These are phyloP conservation scores for Pulveroboletus sp. DNA, from an alignment of 768 basidiomycete genomes.

Conservation along the genomic window DNA sequence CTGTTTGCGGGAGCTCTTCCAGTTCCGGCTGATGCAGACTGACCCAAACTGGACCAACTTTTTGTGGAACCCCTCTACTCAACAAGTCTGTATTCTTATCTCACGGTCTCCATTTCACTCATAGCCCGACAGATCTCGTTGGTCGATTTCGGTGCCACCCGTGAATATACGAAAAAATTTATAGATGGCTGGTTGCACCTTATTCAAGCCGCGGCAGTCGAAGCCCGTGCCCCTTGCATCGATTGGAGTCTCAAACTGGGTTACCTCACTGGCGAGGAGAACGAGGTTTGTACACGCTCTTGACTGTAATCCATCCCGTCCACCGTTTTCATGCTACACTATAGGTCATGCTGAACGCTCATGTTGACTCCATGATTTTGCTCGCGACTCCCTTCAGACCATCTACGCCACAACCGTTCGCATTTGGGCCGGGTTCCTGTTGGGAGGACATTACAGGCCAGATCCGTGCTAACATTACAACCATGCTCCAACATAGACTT, in stretches of 20 bases:
- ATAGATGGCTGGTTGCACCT: constrained; percentile 84
- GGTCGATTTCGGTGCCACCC: constrained; percentile 94
- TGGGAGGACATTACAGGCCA: constrained; percentile 72
- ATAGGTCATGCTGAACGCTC: constrained; percentile 79
- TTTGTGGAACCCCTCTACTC: constrained; percentile 69
- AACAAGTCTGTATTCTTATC: constrained; percentile 42
- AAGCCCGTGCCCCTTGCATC: constrained; percentile 62
- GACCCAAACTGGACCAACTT: constrained; percentile 99
- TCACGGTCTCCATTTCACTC: background rate
- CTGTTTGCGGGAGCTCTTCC: constrained; percentile 86
- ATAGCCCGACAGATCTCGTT: constrained; percentile 57
- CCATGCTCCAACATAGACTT: constrained; percentile 83
- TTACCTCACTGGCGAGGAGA: constrained; percentile 87
- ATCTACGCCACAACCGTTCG: constrained; percentile 62
- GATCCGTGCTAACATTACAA: constrained; percentile 78
- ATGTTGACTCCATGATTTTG: constrained; percentile 75
- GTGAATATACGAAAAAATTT: constrained; percentile 79
- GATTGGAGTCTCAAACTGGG: constrained; percentile 76
- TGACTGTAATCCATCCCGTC: background rate
- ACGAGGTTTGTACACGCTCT: constrained; percentile 47
- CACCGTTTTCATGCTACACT: background rate
- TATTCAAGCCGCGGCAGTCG: constrained; percentile 71
- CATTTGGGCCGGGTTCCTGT: constrained; percentile 61
- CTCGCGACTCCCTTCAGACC: constrained; percentile 81
- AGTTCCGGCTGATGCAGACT: constrained; percentile 93